Base-by-base conservation (phyloP, 164 flowering plant genomes). In the Magnolia officinalis region DNA sequence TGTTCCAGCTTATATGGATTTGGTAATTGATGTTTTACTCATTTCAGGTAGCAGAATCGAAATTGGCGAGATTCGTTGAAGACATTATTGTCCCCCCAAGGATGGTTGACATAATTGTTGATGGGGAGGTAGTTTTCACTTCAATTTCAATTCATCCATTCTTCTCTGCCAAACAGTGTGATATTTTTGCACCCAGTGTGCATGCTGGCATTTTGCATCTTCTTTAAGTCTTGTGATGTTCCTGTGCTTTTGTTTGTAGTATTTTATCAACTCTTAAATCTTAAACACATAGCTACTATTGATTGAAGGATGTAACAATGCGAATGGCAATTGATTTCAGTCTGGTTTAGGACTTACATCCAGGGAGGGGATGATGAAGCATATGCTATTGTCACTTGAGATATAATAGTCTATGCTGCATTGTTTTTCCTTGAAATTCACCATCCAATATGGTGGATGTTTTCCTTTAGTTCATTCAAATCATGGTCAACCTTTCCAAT, bases 61-160 rank as follows among this genome's bases (percentile, higher is more conserved):
- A 92, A 75, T 80, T 96, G 84, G 92, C 97, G 50, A 89, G 86
- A 75, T 93, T 96, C 89, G 98, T 93, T 75, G 98, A 93, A 86
- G 99, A 96, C 78, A 94, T 96, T 70, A 91, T 96, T 67, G 92
- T 96, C 59, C 97, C 99, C 64, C 99, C 99, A 64, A 89, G 90
- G 83, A 92, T 93, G 99, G 84, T 96, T 37, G 99, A 93, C 82
- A 87, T 94, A 73, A 89, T 96, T 83, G 92, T 92, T 81, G 99
- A 93, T 82, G 97, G 96, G 80, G 98, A 96, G 99, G 99, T 96
- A 87, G 50, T 76, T 75, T 50, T 63, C 20, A 20, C 24, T 77
- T 31, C 59, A 29, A 70, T 59, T 45, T 18, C 20, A 18, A 45
- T n/a, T 20, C 18, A 68, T 29, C 71, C 45, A 69, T 50, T 71